These are phyloP conservation scores for Pyrus betulifolia DNA, from an alignment of 306 rosid species.

Conservation along the genomic window DNA sequence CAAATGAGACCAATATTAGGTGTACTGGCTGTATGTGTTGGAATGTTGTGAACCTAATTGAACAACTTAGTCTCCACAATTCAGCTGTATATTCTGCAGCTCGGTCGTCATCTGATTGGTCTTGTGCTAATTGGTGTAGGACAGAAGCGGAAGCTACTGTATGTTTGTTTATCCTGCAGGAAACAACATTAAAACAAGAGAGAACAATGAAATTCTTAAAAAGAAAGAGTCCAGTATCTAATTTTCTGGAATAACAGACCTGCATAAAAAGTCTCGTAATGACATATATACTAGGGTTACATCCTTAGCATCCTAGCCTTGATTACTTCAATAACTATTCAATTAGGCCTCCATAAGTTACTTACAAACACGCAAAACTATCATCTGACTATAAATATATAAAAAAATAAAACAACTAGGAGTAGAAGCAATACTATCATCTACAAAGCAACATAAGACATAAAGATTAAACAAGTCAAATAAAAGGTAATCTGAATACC, in stretches of 20 bases:
- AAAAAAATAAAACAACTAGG: not conserved
- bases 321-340: not conserved
- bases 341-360: not conserved
- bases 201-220: not conserved
- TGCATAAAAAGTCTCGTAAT: not conserved
- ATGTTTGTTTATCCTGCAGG: not conserved
- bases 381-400: too few relatives aligned
- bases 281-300: not conserved
- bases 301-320: not conserved
- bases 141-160: not conserved
- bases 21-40: not conserved
- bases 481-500: not conserved
- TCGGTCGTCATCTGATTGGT: not conserved
- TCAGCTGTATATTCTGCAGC: not conserved
- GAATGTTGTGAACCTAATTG: not conserved
- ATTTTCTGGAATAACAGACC: not conserved
- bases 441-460: not conserved
- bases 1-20: not conserved
- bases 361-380: not conserved
- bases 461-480: not conserved
- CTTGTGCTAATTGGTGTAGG: not conserved
- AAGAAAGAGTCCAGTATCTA: not conserved
- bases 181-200: not conserved
- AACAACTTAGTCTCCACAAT: not conserved
- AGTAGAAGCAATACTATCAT: not conserved